Evolutionary conservation across 352 stramenopile genomes (phyloP), one percentile per base, ranked within the genome.

Genomic region (Globisporangium carolinianum): DNA sequence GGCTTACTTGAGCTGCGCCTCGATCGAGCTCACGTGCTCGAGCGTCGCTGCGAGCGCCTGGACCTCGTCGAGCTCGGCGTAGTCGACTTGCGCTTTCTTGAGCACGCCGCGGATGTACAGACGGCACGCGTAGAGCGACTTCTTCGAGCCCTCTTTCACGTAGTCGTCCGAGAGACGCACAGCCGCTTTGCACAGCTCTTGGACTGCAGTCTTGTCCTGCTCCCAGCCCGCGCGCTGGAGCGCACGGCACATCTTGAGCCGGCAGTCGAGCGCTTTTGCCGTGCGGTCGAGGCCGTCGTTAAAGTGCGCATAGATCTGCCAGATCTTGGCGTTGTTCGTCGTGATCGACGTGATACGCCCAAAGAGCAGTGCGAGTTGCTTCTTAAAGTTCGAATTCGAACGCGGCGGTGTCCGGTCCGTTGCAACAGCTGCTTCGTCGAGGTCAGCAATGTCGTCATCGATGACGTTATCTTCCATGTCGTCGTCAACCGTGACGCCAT

Each of bases 251-350:
- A 89, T 71, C 67, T 91, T 93, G 35, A 91, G 51, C 15, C 83
- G 82, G 50, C 81, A 93, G 56, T 92, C 83, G 18, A 86, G 76
- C 10, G 79, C 85, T 57, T 91, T 91, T 52, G 87, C 72, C 35
- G 65, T 64, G 18, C 84, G 74, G 0, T 69, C 75, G 6, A 84
- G 63, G 15, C 75, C 79, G 57, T 91, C 76, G 60, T 90, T 89
- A 49, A 89, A 90, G 67, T 87, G 78, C 47, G 83, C 86, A 52
- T 91, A 93, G 32, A 92, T 68, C 58, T 89, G 78, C 83, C 83
- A 95, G 57, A 95, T 72, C 62, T 86, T 86, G 17, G 82, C 59
- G 58, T 89, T 82, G 61, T 78, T 91, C 12, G 83, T 89, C 56
- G 82, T 71, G 57, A 91, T 84, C 39, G 78, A 85, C 60, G 79